Percentiles rank a stretch among this genome's conserved stretches.
phyloP scores from a whole-genome alignment of 495 filamentous ascomycete genomes.

The Podospora australis region DNA sequence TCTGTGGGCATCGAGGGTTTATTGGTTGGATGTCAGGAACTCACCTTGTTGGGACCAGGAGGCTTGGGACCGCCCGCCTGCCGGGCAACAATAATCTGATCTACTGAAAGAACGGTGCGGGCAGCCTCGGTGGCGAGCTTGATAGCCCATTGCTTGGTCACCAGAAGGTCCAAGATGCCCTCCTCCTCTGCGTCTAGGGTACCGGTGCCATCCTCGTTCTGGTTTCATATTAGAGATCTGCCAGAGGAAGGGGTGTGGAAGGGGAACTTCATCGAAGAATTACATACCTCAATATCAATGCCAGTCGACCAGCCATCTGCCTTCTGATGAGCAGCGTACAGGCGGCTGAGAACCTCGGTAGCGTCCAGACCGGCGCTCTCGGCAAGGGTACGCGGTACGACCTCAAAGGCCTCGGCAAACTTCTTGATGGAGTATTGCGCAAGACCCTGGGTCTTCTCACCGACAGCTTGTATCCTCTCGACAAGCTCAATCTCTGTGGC shows the following conservation, averaged over 20 bases:
- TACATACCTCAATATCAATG: conserved; percentile 76
- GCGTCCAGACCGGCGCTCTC: conserved; percentile 94
- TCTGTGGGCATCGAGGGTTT: neutral
- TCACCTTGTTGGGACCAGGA: conserved; percentile 74
- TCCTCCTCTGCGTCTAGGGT: conserved; percentile 83
- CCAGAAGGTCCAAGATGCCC: conserved; percentile 86
- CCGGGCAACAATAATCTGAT: conserved; percentile 98
- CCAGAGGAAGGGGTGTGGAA: neutral
- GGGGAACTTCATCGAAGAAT: neutral
- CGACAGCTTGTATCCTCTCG: conserved; percentile 80
- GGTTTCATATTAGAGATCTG: conserved; percentile 8
- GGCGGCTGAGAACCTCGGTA: conserved; percentile 81
- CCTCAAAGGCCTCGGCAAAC: conserved; percentile 95
- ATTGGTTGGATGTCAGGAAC: conserved; percentile 7
- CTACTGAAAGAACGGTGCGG: conserved; percentile 89
- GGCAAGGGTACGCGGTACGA: conserved; percentile 86
- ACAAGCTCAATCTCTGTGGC: conserved; percentile 94
- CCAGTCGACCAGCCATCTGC: conserved; percentile 82
- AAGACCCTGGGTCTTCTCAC: conserved; percentile 85
- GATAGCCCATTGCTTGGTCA: conserved; percentile 91
- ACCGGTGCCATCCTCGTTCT: conserved; percentile 69
- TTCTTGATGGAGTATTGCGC: conserved; percentile 95
- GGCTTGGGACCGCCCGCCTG: conserved; percentile 97
- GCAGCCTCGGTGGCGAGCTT: conserved; percentile 92
- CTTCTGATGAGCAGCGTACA: conserved; percentile 91